Conservation (phyloP, 306 rosid species). For the Datisca glomerata region DNA sequence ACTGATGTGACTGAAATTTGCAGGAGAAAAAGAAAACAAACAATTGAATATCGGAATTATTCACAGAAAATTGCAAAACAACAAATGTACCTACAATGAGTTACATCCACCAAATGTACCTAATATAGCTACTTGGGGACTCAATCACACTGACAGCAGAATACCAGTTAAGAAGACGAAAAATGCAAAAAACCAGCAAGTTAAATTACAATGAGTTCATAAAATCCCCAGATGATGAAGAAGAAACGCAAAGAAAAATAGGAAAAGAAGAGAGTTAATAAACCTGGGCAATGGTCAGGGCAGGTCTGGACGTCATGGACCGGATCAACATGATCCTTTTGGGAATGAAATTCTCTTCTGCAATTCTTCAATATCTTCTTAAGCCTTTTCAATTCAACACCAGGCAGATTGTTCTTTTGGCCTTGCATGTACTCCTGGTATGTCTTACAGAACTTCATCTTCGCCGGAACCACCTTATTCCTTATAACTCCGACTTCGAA, state of each 20-base stretch:
- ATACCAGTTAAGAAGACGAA: too few relatives aligned
- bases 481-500: too few relatives aligned
- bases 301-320: slow-evolving; percentile 25
- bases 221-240: neutral
- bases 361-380: slow-evolving; percentile 82
- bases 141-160: too few relatives aligned
- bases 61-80: too few relatives aligned
- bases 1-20: too few relatives aligned
- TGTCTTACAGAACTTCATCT: slow-evolving; percentile 92
- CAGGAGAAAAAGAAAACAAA: neutral
- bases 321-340: slow-evolving; percentile 13
- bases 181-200: too few relatives aligned
- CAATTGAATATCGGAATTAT: too few relatives aligned
- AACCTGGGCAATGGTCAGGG: slow-evolving; percentile 66
- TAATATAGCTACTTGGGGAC: too few relatives aligned
- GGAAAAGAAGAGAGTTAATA: neutral
- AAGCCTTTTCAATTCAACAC: slow-evolving; percentile 74
- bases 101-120: too few relatives aligned
- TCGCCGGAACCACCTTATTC: slow-evolving; percentile 10
- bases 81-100: too few relatives aligned
- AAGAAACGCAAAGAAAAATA: neutral
- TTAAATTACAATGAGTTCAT: neutral
- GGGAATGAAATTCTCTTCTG: slow-evolving; percentile 29
- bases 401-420: slow-evolving; percentile 65
- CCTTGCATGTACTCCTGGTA: slow-evolving; percentile 76